Conservation (phyloP, 164 flowering plant genomes). For the Annona cherimola region DNA sequence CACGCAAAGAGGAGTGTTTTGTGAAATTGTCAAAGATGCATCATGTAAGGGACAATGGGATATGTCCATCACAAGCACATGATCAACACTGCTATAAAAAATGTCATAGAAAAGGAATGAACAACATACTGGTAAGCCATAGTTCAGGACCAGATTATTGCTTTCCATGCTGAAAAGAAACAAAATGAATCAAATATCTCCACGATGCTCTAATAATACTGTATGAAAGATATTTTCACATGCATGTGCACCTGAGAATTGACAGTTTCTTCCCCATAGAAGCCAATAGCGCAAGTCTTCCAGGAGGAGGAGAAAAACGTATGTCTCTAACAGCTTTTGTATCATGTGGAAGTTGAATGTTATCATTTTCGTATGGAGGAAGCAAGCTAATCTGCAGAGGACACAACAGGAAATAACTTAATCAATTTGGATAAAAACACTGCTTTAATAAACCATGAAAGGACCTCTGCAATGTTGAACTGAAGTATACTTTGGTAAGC, state of each 20-base stretch:
- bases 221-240: not conserved
- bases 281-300: constrained; percentile 57
- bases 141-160: constrained; percentile 60
- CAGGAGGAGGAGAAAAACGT: constrained; percentile 40
- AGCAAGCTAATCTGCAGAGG: constrained; percentile 60
- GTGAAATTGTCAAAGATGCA: too few relatives aligned
- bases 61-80: too few relatives aligned
- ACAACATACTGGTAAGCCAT: constrained; percentile 71
- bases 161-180: constrained; percentile 59
- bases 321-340: constrained; percentile 64
- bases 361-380: constrained; percentile 59
- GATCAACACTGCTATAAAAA: not conserved
- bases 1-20: too few relatives aligned
- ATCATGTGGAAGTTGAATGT: constrained; percentile 50
- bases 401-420: not conserved
- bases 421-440: not conserved
- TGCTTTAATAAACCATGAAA: not conserved
- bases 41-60: too few relatives aligned
- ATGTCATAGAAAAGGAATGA: not conserved
- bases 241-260: constrained; percentile 52
- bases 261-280: constrained; percentile 74
- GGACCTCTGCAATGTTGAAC: not conserved
- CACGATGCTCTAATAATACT: not conserved
- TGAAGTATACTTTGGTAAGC: constrained; percentile 61
- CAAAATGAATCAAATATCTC: constrained; percentile 1